A percentile compares a stretch with the other conserved stretches of the same genome.
phyloP scores from a whole-genome alignment of 2,329 filamentous ascomycete genomes.

The Ramularia endophylla region DNA sequence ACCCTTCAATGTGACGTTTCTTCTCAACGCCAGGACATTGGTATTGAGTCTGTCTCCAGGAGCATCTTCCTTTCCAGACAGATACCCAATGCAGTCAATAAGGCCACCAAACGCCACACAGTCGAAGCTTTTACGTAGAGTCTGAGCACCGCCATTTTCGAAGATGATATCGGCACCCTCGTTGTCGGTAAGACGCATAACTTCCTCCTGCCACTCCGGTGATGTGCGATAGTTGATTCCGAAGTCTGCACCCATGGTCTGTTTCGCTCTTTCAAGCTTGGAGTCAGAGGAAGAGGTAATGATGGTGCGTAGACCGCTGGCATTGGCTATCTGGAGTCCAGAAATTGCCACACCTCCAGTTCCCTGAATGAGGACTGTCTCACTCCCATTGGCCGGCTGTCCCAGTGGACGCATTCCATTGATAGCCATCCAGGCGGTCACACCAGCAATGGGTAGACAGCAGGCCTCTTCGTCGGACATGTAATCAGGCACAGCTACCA shows the following conservation, averaged over 20 bases:
- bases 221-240: conserved; percentile 57
- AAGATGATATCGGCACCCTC: conserved; percentile 46
- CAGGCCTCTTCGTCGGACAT: conserved; percentile 54
- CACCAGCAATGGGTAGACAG: conserved; percentile 55
- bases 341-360: conserved; percentile 41
- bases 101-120: conserved; percentile 38
- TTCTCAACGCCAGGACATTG: conserved; percentile 50
- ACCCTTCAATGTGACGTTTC: conserved; percentile 51
- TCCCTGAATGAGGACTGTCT: conserved; percentile 37
- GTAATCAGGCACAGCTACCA: conserved; percentile 54
- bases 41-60: conserved; percentile 52
- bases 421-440: conserved; percentile 62
- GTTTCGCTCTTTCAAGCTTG: conserved; percentile 44
- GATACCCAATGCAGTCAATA: conserved; percentile 38
- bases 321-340: conserved; percentile 37
- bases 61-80: conserved; percentile 51
- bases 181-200: conserved; percentile 41
- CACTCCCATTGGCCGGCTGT: conserved; percentile 38
- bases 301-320: conserved; percentile 45
- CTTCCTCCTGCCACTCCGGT: conserved; percentile 55
- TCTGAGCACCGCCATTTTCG: conserved; percentile 47
- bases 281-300: conserved; percentile 52
- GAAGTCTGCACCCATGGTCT: conserved; percentile 51
- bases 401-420: conserved; percentile 55
- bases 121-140: conserved; percentile 42